Evolutionary conservation across 1,139 yeast genomes (phyloP).

Genomic region (Pneumocystis sp.): DNA sequence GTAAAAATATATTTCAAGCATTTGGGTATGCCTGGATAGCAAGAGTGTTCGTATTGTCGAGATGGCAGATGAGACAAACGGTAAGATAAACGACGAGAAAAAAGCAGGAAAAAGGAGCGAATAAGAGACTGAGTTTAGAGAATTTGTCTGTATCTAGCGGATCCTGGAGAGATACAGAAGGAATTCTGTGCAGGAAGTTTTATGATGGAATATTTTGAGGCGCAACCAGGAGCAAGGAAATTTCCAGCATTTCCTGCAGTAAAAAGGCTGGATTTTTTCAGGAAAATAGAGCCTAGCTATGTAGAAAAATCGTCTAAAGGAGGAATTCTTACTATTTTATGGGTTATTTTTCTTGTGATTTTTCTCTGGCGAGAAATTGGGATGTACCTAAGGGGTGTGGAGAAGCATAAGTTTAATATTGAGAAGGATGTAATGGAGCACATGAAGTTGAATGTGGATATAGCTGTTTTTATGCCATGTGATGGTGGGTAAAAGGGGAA

Average conservation of each 20-base stretch:
- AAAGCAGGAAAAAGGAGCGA: too few relatives aligned
- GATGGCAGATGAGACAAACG: too few relatives aligned
- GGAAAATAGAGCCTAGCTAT: slow-evolving; percentile 66
- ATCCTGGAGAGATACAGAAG: neutral
- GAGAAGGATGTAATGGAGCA: slow-evolving; percentile 38
- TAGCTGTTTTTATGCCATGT: slow-evolving; percentile 78
- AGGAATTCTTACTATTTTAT: slow-evolving; percentile 29
- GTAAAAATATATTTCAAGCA: too few relatives aligned
- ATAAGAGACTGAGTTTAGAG: neutral
- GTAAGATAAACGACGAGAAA: too few relatives aligned
- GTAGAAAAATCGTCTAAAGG: slow-evolving; percentile 72
- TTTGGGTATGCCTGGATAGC: too few relatives aligned
- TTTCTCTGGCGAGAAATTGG: neutral
- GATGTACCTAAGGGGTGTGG: slow-evolving; percentile 34
- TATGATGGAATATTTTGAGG: neutral
- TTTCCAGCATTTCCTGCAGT: neutral
- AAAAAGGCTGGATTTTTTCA: slow-evolving; percentile 72
- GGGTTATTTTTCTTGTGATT: neutral
- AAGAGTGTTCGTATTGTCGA: too few relatives aligned
- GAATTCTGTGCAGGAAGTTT: neutral
- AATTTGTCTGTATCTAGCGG: too few relatives aligned
- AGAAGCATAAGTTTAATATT: slow-evolving; percentile 64
- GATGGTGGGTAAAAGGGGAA: slow-evolving; percentile 19
- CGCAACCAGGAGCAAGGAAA: neutral
- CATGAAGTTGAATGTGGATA: slow-evolving; percentile 59